Percentiles rank a stretch among this genome's conserved stretches.
phyloP scores from a whole-genome alignment of 2,329 filamentous ascomycete species.

The Penicillium hordei region DNA sequence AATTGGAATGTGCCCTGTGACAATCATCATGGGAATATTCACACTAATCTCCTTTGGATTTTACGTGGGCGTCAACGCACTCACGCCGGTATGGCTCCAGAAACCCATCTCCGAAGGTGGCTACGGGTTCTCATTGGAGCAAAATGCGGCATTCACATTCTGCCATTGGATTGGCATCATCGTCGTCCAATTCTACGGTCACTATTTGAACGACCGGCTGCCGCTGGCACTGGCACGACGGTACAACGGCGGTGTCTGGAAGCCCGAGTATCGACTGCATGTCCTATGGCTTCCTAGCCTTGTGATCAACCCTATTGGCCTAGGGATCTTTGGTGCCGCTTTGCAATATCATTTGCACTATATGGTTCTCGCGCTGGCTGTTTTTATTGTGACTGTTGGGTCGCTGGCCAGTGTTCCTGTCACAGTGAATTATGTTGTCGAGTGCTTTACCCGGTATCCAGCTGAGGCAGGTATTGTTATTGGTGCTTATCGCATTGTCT shows the following conservation, averaged over 20 bases:
- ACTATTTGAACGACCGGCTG: conserved; percentile 42
- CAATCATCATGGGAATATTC: conserved; percentile 42
- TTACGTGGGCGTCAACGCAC: conserved; percentile 35
- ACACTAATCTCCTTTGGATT: conserved; percentile 40
- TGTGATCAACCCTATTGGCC: conserved; percentile 31
- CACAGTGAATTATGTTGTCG: conserved; percentile 29
- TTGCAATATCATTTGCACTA: conserved; percentile 46
- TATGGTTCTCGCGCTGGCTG: conserved; percentile 41
- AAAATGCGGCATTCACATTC: conserved; percentile 45
- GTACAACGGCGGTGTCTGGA: conserved; percentile 33
- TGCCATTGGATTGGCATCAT: conserved; percentile 45
- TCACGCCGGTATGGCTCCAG: conserved; percentile 43
- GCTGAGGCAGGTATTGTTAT: conserved; percentile 37
- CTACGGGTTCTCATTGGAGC: conserved; percentile 45
- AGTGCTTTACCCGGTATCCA: conserved; percentile 39
- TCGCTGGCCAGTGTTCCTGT: conserved; percentile 30
- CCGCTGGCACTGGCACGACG: conserved; percentile 36
- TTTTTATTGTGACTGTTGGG: conserved; percentile 44
- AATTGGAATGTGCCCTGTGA: conserved; percentile 37
- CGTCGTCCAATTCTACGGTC: conserved; percentile 38
- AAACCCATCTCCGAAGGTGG: conserved; percentile 38
- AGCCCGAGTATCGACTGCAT: conserved; percentile 37
- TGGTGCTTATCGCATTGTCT: conserved; percentile 34
- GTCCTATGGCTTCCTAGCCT: conserved; percentile 30
- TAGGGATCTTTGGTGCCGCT: conserved; percentile 40